Conservation (phyloP, 805 yeast genomes). For the Scheffersomyces coipomensis region DNA sequence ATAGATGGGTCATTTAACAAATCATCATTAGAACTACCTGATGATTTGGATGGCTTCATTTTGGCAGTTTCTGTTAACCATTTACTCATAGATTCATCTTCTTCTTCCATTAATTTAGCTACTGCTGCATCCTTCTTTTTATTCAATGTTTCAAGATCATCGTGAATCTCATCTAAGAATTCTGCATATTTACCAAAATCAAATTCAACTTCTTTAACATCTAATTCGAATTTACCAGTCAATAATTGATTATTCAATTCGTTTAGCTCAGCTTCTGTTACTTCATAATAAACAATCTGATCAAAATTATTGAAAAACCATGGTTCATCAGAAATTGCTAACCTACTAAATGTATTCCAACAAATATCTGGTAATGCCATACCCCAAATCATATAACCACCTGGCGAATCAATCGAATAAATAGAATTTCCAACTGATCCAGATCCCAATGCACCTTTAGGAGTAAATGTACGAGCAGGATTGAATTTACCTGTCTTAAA, state of each 20-base stretch:
- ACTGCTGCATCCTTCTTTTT: conserved; percentile 7
- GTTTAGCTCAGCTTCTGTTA: conserved; percentile 22
- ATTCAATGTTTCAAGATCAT: conserved; percentile 17
- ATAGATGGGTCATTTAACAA: conserved; percentile 19
- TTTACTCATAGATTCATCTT: conserved; percentile 11
- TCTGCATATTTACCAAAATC: conserved; percentile 27
- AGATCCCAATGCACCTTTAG: conserved; percentile 95
- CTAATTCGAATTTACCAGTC: conserved; percentile 23
- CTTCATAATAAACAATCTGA: conserved; percentile 34
- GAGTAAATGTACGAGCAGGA: conserved; percentile 94
- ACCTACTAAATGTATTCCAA: conserved; percentile 32
- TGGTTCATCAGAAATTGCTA: conserved; percentile 16
- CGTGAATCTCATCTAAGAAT: conserved; percentile 23
- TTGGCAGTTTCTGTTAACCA: conserved; percentile 22
- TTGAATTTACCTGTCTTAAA: conserved; percentile 91
- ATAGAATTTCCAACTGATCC: conserved; percentile 99
- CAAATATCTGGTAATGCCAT: conserved; percentile 74
- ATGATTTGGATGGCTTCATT: conserved; percentile 7
- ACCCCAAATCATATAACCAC: conserved; percentile 96
- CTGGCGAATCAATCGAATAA: conserved; percentile 97
- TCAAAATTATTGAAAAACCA: conserved; percentile 32
- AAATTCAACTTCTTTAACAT: conserved; percentile 23
- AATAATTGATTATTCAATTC: conserved; percentile 24
- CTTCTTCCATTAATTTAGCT: conserved; percentile 14
- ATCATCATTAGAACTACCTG: conserved; percentile 9